phyloP scores from a whole-genome alignment of 306 rosid species.

The Vigna angularis region DNA sequence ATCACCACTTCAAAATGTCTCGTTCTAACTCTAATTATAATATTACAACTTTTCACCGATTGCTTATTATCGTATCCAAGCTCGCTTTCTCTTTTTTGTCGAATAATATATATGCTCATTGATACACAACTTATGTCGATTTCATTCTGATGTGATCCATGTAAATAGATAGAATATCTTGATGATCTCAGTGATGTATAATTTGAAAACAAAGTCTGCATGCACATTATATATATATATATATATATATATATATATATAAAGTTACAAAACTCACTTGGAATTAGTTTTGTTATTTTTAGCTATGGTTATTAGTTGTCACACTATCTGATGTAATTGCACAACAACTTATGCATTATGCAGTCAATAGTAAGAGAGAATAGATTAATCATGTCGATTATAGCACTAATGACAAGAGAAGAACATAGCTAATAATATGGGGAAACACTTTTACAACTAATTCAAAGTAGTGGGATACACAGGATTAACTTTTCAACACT shows the following conservation, averaged over 20 bases:
- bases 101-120: neutral
- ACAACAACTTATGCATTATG: conserved; percentile 32
- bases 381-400: conserved; percentile 31
- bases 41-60: neutral
- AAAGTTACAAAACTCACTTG: neutral
- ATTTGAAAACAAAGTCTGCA: neutral
- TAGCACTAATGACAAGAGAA: conserved; percentile 36
- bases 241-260: neutral
- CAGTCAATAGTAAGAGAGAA: conserved; percentile 43
- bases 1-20: neutral
- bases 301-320: conserved; percentile 19
- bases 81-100: neutral
- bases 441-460: conserved; percentile 40
- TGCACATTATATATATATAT: no score
- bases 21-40: neutral
- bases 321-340: conserved; percentile 22
- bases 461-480: conserved; percentile 51
- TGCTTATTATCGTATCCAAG: neutral
- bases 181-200: neutral
- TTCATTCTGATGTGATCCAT: neutral
- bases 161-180: neutral
- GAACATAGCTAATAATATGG: conserved; percentile 43
- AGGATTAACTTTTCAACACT: conserved; percentile 41
- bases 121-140: neutral
- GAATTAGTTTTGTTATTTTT: neutral